phyloP scores from a whole-genome alignment of 768 basidiomycete species.

The Agaricus subrufescens region DNA sequence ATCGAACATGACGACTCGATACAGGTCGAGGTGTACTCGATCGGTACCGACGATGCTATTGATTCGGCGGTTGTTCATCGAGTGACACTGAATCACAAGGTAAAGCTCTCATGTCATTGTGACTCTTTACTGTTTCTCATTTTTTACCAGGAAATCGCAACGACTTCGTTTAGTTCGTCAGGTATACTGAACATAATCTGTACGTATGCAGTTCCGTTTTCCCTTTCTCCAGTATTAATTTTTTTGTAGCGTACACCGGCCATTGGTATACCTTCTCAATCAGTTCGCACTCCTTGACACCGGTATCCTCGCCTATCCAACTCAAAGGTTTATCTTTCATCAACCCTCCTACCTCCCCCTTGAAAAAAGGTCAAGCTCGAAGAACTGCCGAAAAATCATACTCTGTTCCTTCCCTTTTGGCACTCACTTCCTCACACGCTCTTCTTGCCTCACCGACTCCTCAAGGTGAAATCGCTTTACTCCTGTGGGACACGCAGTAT shows the following conservation, averaged over 20 bases:
- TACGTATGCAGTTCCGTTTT: slow-evolving; percentile 21
- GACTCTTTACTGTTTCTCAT: slow-evolving; percentile 7
- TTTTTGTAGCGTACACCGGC: slow-evolving; percentile 25
- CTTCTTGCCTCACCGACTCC: slow-evolving; percentile 43
- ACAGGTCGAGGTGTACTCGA: slow-evolving; percentile 23
- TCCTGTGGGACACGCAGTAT: slow-evolving; percentile 69
- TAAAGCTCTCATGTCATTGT: slow-evolving; percentile 13
- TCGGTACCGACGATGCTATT: slow-evolving; percentile 27
- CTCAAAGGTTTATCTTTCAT: slow-evolving; percentile 27
- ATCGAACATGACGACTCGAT: slow-evolving; percentile 4
- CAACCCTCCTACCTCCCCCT: slow-evolving; percentile 14
- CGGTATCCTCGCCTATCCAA: slow-evolving; percentile 22
- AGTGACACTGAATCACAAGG: slow-evolving; percentile 27
- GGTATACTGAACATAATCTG: slow-evolving; percentile 49
- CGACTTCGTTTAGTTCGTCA: slow-evolving; percentile 38
- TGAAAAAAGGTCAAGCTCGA: slow-evolving; percentile 18
- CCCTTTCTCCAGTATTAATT: neutral
- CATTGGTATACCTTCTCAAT: slow-evolving; percentile 5
- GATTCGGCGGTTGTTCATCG: slow-evolving; percentile 22
- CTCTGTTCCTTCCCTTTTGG: slow-evolving; percentile 23
- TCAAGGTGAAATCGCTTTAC: slow-evolving; percentile 43
- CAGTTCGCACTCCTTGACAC: slow-evolving; percentile 23
- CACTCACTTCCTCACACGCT: slow-evolving; percentile 54
- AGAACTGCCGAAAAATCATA: slow-evolving; percentile 17
- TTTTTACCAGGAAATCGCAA: slow-evolving; percentile 27